phyloP scores from a whole-genome alignment of 2,329 filamentous ascomycete genomes.

The Rutstroemia sp. region DNA sequence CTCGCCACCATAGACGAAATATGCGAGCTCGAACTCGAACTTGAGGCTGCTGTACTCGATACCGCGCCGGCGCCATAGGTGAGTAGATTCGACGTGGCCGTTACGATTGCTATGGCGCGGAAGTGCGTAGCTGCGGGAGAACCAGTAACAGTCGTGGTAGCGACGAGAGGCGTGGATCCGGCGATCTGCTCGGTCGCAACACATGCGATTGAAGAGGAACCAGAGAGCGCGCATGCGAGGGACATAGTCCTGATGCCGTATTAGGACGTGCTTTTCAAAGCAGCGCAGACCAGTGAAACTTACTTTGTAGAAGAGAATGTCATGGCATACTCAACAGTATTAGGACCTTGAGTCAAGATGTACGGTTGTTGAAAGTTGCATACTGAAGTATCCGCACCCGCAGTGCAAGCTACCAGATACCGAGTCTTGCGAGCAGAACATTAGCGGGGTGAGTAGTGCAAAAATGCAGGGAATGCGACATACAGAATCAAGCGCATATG shows the following conservation, averaged over 20 bases:
- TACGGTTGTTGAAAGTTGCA: slow-evolving; percentile 18
- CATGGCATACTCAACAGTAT: slow-evolving; percentile 13
- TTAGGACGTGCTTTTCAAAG: too few relatives aligned
- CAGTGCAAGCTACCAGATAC: slow-evolving; percentile 15
- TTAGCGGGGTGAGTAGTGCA: not conserved
- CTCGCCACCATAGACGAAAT: not conserved
- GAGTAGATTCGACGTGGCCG: slow-evolving; percentile 8
- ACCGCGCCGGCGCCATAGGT: slow-evolving; percentile 5
- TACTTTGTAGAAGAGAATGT: slow-evolving; percentile 8
- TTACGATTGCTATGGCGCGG: slow-evolving; percentile 8
- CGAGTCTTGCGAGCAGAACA: not conserved
- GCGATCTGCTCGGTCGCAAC: not conserved
- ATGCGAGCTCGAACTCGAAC: not conserved
- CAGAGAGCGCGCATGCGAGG: not conserved
- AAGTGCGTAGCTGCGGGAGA: slow-evolving; percentile 11
- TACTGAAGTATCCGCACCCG: slow-evolving; percentile 1
- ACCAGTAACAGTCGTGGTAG: slow-evolving; percentile 9
- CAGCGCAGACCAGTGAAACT: not conserved
- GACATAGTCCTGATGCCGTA: not conserved
- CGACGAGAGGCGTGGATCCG: not conserved
- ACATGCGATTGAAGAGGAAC: slow-evolving; percentile 4
- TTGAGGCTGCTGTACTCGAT: not conserved
- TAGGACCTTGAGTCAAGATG: slow-evolving; percentile 15
- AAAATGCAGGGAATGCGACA: not conserved
- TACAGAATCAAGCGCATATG: slow-evolving; percentile 14